Evolutionary conservation across 2,329 filamentous ascomycete genomes (phyloP), one percentile per base, ranked within the genome.

Genomic region (Colletotrichum spinosum): DNA sequence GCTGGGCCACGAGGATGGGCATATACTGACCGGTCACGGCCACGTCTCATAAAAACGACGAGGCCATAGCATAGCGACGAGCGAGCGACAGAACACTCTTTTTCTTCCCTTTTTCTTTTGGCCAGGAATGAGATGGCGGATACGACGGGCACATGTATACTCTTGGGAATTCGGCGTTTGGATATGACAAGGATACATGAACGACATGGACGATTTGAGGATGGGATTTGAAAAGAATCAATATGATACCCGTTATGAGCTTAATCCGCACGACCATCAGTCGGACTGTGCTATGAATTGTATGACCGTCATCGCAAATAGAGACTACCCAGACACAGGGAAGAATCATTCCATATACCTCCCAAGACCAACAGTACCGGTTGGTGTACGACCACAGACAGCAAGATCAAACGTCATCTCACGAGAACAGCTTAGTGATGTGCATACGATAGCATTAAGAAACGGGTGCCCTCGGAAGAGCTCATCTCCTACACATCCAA

Each of bases 1-100:
- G 90, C 55, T 95, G 93, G 93, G 88, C 92, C 53, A 87, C 90
- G 61, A 86, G 92, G 44, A 93, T 95, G 79, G 91, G 92, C 34
- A 88, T 93, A 66, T 92, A 92, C 76, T 92, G 60, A 65, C 13
- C 15, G 10, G 13, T 2, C 44, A 4, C 15, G 10, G 13, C 6
- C 44, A 4, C 13, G 13, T 15, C 42, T 13, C 2, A 7, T 15
- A 6, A 12, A 15, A 7, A 15, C 13, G 42, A 7, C 13, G 8
- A 8, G 12, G 11, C 6, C 13, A 44, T 11, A 41, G 35, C 35
- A 35, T 12, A 13, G n/a, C 4, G 13, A 45, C 8, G 8, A 37
- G 6, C 41, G 8, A 7, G 2, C 5, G 49, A 33, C 45, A 48
- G 25, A 5, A 25, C 4, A 33, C 35, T 39, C 38, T 17, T 51